Evolutionary conservation across 2,329 filamentous ascomycete genomes (phyloP).

Genomic region (Arachnomyces sp.): DNA sequence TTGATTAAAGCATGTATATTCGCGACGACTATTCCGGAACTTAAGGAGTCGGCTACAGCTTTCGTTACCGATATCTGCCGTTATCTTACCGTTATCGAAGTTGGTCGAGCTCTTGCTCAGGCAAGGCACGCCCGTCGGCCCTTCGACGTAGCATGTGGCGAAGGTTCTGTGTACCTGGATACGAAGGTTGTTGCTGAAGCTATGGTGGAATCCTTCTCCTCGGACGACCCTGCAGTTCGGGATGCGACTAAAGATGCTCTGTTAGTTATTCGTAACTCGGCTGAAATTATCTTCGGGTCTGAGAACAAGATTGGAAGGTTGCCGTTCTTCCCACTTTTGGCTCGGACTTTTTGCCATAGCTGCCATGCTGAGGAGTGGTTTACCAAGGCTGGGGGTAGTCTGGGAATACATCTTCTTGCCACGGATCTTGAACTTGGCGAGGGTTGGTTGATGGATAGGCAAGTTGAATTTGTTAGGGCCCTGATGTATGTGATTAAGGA

Average conservation of each 20-base stretch:
- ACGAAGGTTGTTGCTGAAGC: conserved; percentile 82
- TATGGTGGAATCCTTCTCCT: conserved; percentile 81
- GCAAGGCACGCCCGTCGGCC: conserved; percentile 67
- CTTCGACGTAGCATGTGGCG: conserved; percentile 79
- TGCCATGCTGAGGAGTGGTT: conserved; percentile 99
- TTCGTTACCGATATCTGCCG: conserved; percentile 76
- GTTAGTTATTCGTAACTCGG: conserved; percentile 67
- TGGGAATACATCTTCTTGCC: conserved; percentile 82
- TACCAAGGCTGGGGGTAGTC: conserved; percentile 84
- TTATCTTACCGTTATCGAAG: conserved; percentile 84
- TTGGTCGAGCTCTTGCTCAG: conserved; percentile 76
- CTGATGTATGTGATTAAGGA: conserved; percentile 97
- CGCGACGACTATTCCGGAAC: conserved; percentile 71
- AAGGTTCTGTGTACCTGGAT: conserved; percentile 80
- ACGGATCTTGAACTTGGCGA: conserved; percentile 80
- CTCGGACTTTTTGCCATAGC: conserved; percentile 80
- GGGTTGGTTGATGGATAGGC: conserved; percentile 70
- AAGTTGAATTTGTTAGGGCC: conserved; percentile 82
- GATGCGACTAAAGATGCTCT: conserved; percentile 76
- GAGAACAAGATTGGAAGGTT: conserved; percentile 64
- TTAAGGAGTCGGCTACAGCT: conserved; percentile 65
- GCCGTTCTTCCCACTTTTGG: conserved; percentile 76
- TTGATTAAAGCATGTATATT: conserved; percentile 84
- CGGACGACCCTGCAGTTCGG: conserved; percentile 70
- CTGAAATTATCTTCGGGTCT: conserved; percentile 70